These are phyloP conservation scores for Pulveroboletus sp. DNA, from an alignment of 1,284 basidiomycete genomes.

Conservation along the genomic window DNA sequence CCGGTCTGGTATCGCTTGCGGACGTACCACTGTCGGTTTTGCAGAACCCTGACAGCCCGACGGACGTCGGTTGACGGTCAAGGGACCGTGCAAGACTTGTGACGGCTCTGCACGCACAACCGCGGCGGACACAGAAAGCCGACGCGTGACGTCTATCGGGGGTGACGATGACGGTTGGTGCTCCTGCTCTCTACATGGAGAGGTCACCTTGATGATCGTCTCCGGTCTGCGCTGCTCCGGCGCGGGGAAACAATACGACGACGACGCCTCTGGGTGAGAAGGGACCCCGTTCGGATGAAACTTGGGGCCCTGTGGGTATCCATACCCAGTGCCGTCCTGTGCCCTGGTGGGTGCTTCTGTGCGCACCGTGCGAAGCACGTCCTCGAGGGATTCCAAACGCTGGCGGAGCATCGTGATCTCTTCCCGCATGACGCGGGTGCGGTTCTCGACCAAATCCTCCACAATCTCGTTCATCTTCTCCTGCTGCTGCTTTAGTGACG, in stretches of 20 bases:
- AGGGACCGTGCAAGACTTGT: slow-evolving; percentile 27
- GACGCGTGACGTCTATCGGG: slow-evolving; percentile 44
- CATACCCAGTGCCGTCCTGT: slow-evolving; percentile 23
- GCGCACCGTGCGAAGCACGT: slow-evolving; percentile 41
- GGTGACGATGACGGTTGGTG: slow-evolving; percentile 33
- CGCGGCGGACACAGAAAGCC: slow-evolving; percentile 41
- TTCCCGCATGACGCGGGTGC: slow-evolving; percentile 48
- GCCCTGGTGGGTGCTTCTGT: slow-evolving; percentile 30
- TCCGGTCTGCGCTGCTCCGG: slow-evolving; percentile 27
- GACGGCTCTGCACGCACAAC: slow-evolving; percentile 44
- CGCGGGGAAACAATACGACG: slow-evolving; percentile 26
- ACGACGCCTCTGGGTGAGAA: slow-evolving; percentile 19
- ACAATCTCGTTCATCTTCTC: slow-evolving; percentile 57
- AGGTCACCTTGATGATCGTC: slow-evolving; percentile 15
- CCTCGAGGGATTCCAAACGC: slow-evolving; percentile 56
- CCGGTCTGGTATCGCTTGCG: slow-evolving; percentile 21
- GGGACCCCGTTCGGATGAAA: slow-evolving; percentile 24
- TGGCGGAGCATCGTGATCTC: slow-evolving; percentile 55
- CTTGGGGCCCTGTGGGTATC: slow-evolving; percentile 21
- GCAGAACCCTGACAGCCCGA: slow-evolving; percentile 11
- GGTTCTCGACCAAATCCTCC: slow-evolving; percentile 54
- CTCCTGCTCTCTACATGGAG: slow-evolving; percentile 28
- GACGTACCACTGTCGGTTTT: slow-evolving; percentile 18
- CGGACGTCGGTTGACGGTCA: slow-evolving; percentile 16
- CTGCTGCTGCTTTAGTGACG: slow-evolving; percentile 48